Evolutionary conservation across 805 yeast species (phyloP).

Genomic region (Komagataella kurtzmanii): DNA sequence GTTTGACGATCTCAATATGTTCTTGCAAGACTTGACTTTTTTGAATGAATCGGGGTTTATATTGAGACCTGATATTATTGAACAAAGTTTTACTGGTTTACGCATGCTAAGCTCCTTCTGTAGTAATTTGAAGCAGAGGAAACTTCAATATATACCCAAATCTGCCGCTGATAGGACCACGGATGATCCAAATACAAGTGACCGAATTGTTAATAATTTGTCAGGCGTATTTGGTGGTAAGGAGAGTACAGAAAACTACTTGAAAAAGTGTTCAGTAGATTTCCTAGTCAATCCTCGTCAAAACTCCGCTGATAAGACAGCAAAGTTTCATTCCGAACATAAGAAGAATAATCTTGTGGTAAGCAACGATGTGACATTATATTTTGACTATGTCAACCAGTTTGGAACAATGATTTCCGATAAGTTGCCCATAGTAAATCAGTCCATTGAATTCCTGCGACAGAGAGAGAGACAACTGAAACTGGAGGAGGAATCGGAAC

Average conservation of each 20-base stretch:
- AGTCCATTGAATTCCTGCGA: background rate
- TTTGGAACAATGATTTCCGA: background rate
- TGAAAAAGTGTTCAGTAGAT: background rate
- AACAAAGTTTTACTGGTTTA: background rate
- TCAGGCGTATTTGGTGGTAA: background rate
- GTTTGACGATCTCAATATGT: background rate
- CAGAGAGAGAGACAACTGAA: background rate
- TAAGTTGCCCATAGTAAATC: background rate
- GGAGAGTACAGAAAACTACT: background rate
- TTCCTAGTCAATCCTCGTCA: background rate
- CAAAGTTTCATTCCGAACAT: background rate
- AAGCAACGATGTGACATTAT: background rate
- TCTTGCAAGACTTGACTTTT: background rate
- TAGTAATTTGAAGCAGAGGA: background rate
- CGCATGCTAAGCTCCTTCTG: background rate
- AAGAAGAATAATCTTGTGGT: background rate
- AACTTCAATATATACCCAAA: background rate
- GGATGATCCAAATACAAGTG: background rate
- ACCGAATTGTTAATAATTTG: background rate
- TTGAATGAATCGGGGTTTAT: slow-evolving; percentile 23
- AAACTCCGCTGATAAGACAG: background rate
- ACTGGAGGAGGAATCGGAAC: background rate
- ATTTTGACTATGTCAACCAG: background rate
- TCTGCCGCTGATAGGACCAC: background rate
- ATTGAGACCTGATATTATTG: slow-evolving; percentile 39